Evolutionary conservation across 1,284 basidiomycete species (phyloP).

Genomic region (Rhodotorula glutinis): DNA sequence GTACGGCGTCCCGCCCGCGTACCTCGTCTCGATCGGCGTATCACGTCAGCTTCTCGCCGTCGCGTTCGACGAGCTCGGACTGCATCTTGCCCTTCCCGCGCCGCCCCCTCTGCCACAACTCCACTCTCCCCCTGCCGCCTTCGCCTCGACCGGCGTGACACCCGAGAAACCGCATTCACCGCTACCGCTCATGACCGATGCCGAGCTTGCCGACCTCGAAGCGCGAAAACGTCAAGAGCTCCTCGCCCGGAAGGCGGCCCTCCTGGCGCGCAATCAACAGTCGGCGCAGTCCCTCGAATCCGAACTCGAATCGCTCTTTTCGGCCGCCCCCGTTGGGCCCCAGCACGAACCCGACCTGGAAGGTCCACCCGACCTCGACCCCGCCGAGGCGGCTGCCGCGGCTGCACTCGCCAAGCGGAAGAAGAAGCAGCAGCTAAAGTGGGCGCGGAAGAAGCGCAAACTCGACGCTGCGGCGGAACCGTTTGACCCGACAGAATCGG

Average conservation of each 20-base stretch:
- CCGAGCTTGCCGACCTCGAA: slow-evolving; percentile 22
- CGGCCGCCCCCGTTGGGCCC: background rate
- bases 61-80: slow-evolving; percentile 24
- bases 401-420: background rate
- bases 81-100: slow-evolving; percentile 10
- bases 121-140: background rate
- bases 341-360: background rate
- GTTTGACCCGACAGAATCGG: background rate
- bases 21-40: slow-evolving; percentile 30
- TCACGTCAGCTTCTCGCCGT: slow-evolving; percentile 19
- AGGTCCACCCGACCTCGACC: too few relatives aligned
- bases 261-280: slow-evolving; percentile 24
- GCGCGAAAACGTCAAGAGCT: slow-evolving; percentile 30
- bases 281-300: slow-evolving; percentile 26
- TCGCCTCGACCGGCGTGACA: background rate
- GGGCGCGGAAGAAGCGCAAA: slow-evolving; percentile 1
- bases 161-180: background rate
- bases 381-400: background rate
- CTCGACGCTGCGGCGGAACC: background rate
- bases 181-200: background rate
- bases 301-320: slow-evolving; percentile 27
- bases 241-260: slow-evolving; percentile 27
- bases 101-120: background rate
- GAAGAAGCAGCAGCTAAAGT: background rate
- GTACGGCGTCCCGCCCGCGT: slow-evolving; percentile 29